phyloP scores from a whole-genome alignment of 2,329 filamentous ascomycete species.

The Dactylellina cionopaga region DNA sequence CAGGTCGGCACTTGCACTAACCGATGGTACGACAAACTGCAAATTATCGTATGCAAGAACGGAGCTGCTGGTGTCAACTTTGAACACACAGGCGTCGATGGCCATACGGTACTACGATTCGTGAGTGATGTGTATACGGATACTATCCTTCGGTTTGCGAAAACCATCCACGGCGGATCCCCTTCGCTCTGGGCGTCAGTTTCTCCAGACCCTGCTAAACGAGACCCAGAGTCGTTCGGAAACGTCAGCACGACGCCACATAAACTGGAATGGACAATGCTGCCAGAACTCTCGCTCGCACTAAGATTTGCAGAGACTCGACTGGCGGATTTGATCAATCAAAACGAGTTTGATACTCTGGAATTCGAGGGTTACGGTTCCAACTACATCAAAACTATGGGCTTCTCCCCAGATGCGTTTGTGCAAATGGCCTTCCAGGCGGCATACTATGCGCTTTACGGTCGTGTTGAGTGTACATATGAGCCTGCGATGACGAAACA shows the following conservation, averaged over 20 bases:
- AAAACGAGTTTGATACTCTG: conserved; percentile 93
- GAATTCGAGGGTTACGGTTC: conserved; percentile 92
- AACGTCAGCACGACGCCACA: conserved; percentile 93
- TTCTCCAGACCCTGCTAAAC: conserved; percentile 90
- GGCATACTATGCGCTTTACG: conserved; percentile 96
- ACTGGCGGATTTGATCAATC: conserved; percentile 90
- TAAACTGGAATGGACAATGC: conserved; percentile 98
- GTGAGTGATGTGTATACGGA: conserved; percentile 97
- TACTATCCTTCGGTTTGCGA: conserved; percentile 93
- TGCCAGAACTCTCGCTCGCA: conserved; percentile 87
- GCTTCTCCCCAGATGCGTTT: conserved; percentile 95
- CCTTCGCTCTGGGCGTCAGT: conserved; percentile 90
- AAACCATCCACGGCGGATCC: conserved; percentile 92
- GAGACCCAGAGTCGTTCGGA: conserved; percentile 89
- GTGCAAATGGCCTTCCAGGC: conserved; percentile 99
- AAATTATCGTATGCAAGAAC: conserved; percentile 99
- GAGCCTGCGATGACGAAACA: conserved; percentile 98
- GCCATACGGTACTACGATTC: conserved; percentile 94
- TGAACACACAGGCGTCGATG: conserved; percentile 96
- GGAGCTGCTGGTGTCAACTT: conserved; percentile 99
- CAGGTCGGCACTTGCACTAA: conserved; percentile 98
- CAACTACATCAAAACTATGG: conserved; percentile 97
- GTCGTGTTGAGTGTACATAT: conserved; percentile 91
- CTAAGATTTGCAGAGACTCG: conserved; percentile 95
- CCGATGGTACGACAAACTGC: conserved; percentile 98